phyloP scores from a whole-genome alignment of 2,329 filamentous ascomycete species.

The Fusarium decemcellulare region DNA sequence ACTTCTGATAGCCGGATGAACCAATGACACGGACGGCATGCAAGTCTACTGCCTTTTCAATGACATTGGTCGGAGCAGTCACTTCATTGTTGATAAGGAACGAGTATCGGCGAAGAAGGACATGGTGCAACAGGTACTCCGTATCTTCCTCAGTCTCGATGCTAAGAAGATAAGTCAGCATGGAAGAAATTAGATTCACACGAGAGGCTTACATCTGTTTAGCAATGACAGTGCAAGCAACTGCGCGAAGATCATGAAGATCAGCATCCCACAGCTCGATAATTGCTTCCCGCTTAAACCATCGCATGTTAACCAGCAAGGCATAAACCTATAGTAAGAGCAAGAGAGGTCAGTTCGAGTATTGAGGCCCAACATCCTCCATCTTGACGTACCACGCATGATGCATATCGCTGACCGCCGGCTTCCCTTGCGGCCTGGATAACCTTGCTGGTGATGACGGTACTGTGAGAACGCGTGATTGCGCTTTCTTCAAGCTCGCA shows the following conservation, averaged over 20 bases:
- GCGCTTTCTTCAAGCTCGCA: slow-evolving; percentile 86
- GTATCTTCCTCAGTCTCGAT: slow-evolving; percentile 90
- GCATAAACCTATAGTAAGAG: slow-evolving; percentile 71
- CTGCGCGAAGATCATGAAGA: slow-evolving; percentile 82
- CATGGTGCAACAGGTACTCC: slow-evolving; percentile 82
- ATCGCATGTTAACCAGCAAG: slow-evolving; percentile 78
- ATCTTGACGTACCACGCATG: slow-evolving; percentile 74
- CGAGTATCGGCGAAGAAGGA: slow-evolving; percentile 91
- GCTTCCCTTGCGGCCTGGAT: slow-evolving; percentile 86
- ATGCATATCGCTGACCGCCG: slow-evolving; percentile 79
- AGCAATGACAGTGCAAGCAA: slow-evolving; percentile 91
- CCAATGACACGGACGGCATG: slow-evolving; percentile 92
- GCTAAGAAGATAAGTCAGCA: slow-evolving; percentile 55
- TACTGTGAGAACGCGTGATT: slow-evolving; percentile 86
- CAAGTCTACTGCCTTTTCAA: slow-evolving; percentile 94
- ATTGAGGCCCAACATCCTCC: neutral
- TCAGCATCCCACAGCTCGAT: slow-evolving; percentile 94
- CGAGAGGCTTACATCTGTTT: slow-evolving; percentile 73
- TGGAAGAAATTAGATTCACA: neutral
- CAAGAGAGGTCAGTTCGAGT: neutral
- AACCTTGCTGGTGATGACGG: slow-evolving; percentile 85
- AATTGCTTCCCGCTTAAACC: slow-evolving; percentile 84
- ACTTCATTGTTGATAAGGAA: slow-evolving; percentile 80
- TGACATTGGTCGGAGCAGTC: slow-evolving; percentile 85
- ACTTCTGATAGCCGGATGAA: slow-evolving; percentile 95